A percentile compares a stretch with the other conserved stretches of the same genome.
phyloP scores from a whole-genome alignment of 805 yeast species.

The Pichia nanzhaoensis region DNA sequence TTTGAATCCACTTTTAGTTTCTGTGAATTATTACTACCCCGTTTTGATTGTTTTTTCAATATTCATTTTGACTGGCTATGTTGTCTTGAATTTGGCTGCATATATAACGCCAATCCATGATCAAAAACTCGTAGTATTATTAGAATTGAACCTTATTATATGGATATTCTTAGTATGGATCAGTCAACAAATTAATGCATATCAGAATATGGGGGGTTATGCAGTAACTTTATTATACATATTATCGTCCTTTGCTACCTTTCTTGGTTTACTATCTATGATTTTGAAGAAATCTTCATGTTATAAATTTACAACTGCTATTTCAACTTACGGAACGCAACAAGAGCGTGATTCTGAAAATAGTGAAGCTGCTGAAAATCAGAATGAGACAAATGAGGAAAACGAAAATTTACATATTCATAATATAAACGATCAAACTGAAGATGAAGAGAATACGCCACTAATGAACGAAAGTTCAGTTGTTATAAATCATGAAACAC shows the following conservation, averaged over 20 bases:
- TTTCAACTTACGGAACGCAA: not conserved
- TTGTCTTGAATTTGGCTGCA: constrained; percentile 42
- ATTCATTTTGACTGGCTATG: constrained; percentile 50
- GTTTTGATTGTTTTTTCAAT: constrained; percentile 39
- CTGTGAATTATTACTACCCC: constrained; percentile 44
- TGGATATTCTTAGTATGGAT: constrained; percentile 53
- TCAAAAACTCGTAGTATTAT: constrained; percentile 49
- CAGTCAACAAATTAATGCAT: constrained; percentile 42
- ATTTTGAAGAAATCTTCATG: constrained; percentile 3
- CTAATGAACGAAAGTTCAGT: constrained; percentile 14
- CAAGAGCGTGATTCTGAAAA: constrained; percentile 5
- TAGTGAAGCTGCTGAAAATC: constrained; percentile 1
- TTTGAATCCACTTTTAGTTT: constrained; percentile 44
- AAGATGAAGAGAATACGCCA: constrained; percentile 7
- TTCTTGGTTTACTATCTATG: constrained; percentile 36
- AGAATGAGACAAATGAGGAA: too few relatives aligned
- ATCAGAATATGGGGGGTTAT: constrained; percentile 50
- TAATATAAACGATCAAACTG: constrained; percentile 6
- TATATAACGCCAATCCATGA: constrained; percentile 46
- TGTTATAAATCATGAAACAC: constrained; percentile 25
- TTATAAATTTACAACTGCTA: not conserved
- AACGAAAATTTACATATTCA: constrained; percentile 1
- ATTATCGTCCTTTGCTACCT: constrained; percentile 39
- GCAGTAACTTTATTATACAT: constrained; percentile 40
- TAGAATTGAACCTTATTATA: constrained; percentile 46